A percentile compares a stretch with the other conserved stretches of the same genome.
phyloP scores from a whole-genome alignment of 306 rosid species.

The Quercus variabilis region DNA sequence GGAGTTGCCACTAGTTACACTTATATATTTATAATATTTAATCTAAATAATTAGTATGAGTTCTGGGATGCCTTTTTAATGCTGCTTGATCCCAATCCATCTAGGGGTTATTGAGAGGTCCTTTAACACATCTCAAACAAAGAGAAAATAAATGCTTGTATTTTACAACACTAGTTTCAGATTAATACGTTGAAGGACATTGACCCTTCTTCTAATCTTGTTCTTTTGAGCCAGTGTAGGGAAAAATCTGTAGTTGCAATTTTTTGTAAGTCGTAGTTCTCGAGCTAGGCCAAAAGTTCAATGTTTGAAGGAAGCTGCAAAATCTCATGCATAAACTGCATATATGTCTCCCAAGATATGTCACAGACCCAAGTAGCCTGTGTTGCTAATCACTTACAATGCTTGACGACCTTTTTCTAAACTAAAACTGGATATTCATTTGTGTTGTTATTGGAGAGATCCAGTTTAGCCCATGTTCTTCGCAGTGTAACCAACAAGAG shows the following conservation, averaged over 20 bases:
- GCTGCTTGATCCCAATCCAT: no score
- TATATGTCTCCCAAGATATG: not conserved
- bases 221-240: not conserved
- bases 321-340: not conserved
- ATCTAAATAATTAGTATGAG: no score
- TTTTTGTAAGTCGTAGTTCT: not conserved
- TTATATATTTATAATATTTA: no score
- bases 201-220: not conserved
- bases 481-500: conserved; percentile 37
- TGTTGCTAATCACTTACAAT: not conserved
- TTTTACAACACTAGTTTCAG: not conserved
- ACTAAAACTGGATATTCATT: conserved; percentile 13
- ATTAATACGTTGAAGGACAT: not conserved
- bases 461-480: conserved; percentile 44
- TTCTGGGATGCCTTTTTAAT: no score
- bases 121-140: not conserved
- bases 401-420: not conserved
- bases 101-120: no score
- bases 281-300: not conserved
- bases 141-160: not conserved
- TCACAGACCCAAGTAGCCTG: not conserved
- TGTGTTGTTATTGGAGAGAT: conserved; percentile 9
- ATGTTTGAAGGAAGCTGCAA: not conserved
- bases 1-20: no score
- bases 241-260: not conserved